Percentiles rank a stretch among this genome's conserved stretches.
These are phyloP conservation scores for Aschersonia sp. DNA, from an alignment of 2,329 filamentous ascomycete species.

Conservation along the genomic window DNA sequence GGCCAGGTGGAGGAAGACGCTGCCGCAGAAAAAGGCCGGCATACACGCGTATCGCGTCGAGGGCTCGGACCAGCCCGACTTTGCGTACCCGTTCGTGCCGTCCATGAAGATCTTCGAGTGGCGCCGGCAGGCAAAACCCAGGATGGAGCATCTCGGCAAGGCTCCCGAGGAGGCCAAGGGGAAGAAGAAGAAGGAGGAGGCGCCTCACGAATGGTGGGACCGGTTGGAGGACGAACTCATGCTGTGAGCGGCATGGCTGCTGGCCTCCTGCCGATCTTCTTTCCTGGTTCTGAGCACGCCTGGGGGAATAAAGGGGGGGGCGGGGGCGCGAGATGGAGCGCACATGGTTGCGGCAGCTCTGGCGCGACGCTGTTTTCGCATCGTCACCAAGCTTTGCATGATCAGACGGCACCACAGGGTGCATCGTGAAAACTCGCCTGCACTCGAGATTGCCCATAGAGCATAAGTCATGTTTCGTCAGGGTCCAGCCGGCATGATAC, in stretches of 20 bases:
- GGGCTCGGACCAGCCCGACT: constrained; percentile 7
- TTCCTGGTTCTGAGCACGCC: no score
- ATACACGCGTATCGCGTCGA: constrained; percentile 4
- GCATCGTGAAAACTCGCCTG: no score
- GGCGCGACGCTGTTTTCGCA: no score
- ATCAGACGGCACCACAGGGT: no score
- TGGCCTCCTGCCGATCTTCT: neutral
- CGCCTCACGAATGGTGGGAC: constrained; percentile 13
- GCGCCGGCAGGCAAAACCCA: constrained; percentile 10
- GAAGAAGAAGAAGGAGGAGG: constrained; percentile 1
- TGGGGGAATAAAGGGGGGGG: no score
- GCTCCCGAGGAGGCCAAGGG: constrained; percentile 7
- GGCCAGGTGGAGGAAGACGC: constrained; percentile 9
- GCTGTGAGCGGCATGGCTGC: constrained; percentile 7
- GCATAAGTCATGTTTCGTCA: no score
- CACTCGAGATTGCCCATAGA: no score
- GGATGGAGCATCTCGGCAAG: constrained; percentile 6
- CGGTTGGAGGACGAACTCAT: constrained; percentile 15
- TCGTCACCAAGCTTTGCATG: no score
- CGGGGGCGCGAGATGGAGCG: no score
- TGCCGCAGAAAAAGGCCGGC: constrained; percentile 12
- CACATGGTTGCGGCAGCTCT: no score
- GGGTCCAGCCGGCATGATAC: no score
- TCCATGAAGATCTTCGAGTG: constrained; percentile 11
- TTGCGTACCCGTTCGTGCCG: constrained; percentile 10